phyloP scores from a whole-genome alignment of 2,329 filamentous ascomycete genomes.

The Lachnellula willkommii region DNA sequence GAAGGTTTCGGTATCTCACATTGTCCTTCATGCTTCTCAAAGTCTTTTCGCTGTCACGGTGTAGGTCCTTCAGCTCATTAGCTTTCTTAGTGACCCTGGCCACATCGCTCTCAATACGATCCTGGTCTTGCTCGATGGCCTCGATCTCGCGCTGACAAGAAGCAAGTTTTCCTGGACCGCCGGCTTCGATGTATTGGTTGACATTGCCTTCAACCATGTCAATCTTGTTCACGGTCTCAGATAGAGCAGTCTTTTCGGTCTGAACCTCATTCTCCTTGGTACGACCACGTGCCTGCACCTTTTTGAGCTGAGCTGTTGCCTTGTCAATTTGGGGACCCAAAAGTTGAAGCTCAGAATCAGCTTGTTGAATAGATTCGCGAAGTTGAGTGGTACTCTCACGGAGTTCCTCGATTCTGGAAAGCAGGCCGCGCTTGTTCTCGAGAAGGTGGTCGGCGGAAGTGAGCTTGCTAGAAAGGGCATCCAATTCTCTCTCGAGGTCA shows the following conservation, averaged over 20 bases:
- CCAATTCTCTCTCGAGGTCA: conserved; percentile 68
- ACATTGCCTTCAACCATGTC: conserved; percentile 73
- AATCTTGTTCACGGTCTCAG: conserved; percentile 71
- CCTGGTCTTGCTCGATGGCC: conserved; percentile 60
- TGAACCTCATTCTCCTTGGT: conserved; percentile 67
- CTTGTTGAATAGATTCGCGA: conserved; percentile 61
- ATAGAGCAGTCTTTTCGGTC: conserved; percentile 64
- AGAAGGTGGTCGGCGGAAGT: conserved; percentile 66
- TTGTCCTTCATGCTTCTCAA: conserved; percentile 89
- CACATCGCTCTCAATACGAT: conserved; percentile 62
- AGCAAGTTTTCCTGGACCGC: conserved; percentile 66
- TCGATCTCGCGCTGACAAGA: conserved; percentile 65
- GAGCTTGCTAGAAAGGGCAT: conserved; percentile 69
- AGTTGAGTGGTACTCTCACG: conserved; percentile 64
- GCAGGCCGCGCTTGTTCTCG: conserved; percentile 71
- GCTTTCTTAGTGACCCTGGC: conserved; percentile 60
- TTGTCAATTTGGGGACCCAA: conserved; percentile 71
- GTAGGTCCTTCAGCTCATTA: conserved; percentile 71
- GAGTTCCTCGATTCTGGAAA: conserved; percentile 66
- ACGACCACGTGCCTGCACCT: conserved; percentile 65
- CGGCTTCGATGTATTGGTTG: conserved; percentile 68
- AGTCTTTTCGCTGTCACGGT: conserved; percentile 73
- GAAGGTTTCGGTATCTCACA: conserved; percentile 73
- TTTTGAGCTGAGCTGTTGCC: conserved; percentile 70
- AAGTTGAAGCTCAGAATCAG: conserved; percentile 68